A percentile compares a stretch with the other conserved stretches of the same genome.
These are phyloP conservation scores for Fraxinus anomala DNA, from an alignment of 257 asterid species.

Conservation along the genomic window DNA sequence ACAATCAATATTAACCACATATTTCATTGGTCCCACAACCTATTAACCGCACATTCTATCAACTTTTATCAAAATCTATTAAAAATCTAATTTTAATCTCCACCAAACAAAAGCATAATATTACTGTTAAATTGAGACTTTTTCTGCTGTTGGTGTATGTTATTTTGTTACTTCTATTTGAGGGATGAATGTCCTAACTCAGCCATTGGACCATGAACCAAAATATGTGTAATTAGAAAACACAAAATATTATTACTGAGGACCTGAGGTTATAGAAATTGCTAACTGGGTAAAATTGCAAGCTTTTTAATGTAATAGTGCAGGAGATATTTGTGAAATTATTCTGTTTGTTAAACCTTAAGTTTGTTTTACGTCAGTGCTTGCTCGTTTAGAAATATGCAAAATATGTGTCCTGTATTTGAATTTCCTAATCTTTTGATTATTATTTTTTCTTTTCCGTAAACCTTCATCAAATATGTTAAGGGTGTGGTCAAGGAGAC, in stretches of 20 bases:
- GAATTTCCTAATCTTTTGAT: not conserved
- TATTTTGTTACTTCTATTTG: not conserved
- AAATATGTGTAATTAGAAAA: not conserved
- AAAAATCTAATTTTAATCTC: too few species aligned
- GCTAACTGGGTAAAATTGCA: not conserved
- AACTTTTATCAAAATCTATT: too few species aligned
- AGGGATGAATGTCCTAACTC: not conserved
- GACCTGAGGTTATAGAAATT: not conserved
- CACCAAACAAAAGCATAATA: too few species aligned
- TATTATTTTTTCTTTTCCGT: not conserved
- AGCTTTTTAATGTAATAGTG: not conserved
- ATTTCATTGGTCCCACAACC: too few species aligned
- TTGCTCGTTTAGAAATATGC: not conserved
- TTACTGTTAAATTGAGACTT: not conserved
- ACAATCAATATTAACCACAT: too few species aligned
- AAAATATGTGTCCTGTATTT: not conserved
- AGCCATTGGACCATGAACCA: not conserved
- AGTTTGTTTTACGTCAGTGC: not conserved
- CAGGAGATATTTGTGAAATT: not conserved
- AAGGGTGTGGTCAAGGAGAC: not conserved
- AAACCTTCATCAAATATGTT: not conserved
- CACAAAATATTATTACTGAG: not conserved
- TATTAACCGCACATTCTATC: too few species aligned
- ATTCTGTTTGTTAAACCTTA: not conserved
- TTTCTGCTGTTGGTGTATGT: not conserved